Evolutionary conservation across 352 stramenopile species (phyloP).

Genomic region (Phytophthora sansomeana): DNA sequence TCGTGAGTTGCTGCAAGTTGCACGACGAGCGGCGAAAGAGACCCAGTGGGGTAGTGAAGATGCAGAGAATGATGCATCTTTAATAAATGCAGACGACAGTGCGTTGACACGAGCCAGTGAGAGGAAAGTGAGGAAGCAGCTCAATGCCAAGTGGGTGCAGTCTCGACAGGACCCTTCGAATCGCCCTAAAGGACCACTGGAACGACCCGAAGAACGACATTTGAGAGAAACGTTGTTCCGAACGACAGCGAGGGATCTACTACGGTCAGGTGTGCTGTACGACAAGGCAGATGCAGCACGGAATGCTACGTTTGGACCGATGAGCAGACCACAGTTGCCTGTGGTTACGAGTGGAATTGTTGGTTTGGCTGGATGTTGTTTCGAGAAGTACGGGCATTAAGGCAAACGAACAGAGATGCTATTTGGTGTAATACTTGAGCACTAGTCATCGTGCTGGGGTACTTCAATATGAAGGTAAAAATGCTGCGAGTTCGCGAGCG

Average conservation of each 20-base stretch:
- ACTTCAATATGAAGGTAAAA: slow-evolving; percentile 42
- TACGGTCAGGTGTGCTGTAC: slow-evolving; percentile 50
- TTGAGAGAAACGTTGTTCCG: slow-evolving; percentile 59
- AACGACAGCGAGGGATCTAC: slow-evolving; percentile 43
- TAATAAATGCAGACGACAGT: slow-evolving; percentile 20
- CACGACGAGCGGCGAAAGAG: slow-evolving; percentile 18
- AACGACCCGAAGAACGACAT: slow-evolving; percentile 55
- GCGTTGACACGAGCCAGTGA: slow-evolving; percentile 53
- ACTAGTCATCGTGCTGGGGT: background rate
- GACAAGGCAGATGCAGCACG: slow-evolving; percentile 43
- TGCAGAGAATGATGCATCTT: slow-evolving; percentile 6
- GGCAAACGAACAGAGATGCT: background rate
- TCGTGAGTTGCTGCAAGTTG: slow-evolving; percentile 27
- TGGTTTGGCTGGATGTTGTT: slow-evolving; percentile 62
- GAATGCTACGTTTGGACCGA: slow-evolving; percentile 30
- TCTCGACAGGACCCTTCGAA: slow-evolving; percentile 60
- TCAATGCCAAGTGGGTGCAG: slow-evolving; percentile 69
- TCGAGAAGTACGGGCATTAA: slow-evolving; percentile 47
- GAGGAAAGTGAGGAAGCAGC: slow-evolving; percentile 73
- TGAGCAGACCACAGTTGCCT: slow-evolving; percentile 28
- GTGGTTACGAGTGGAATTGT: slow-evolving; percentile 51
- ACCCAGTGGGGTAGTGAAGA: slow-evolving; percentile 24
- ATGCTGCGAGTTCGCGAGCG: slow-evolving; percentile 40
- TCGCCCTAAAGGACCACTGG: slow-evolving; percentile 50
- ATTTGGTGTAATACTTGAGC: background rate